Evolutionary conservation across 257 asterid genomes (phyloP).

Genomic region (Gentiana straminea): DNA sequence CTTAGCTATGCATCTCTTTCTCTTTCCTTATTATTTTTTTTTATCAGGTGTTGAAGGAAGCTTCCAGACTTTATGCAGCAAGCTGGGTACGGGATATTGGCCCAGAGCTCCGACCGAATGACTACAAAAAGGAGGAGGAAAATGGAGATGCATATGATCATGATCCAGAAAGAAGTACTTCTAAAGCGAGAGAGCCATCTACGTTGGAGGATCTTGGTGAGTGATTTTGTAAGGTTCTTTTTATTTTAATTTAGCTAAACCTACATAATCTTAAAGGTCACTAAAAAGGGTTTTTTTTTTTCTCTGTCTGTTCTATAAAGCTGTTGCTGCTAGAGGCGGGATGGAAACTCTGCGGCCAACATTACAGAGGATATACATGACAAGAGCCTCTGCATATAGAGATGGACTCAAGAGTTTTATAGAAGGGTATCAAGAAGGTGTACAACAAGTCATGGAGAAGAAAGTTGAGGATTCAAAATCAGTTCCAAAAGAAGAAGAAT

Average conservation of each 20-base stretch:
- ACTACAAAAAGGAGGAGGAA: slow-evolving; percentile 46
- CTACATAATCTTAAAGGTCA: neutral
- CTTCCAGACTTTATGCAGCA: slow-evolving; percentile 68
- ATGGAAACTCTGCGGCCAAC: slow-evolving; percentile 85
- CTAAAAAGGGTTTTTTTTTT: neutral
- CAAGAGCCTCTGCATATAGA: slow-evolving; percentile 78
- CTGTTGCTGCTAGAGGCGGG: slow-evolving; percentile 92
- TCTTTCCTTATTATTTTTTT: slow-evolving; percentile 5
- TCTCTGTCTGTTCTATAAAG: slow-evolving; percentile 15
- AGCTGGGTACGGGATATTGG: slow-evolving; percentile 97
- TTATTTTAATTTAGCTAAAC: neutral
- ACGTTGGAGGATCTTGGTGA: slow-evolving; percentile 87
- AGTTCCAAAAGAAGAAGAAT: slow-evolving; percentile 18
- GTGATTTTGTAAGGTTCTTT: neutral
- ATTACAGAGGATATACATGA: slow-evolving; percentile 85
- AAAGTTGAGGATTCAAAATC: slow-evolving; percentile 23
- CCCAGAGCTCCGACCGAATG: slow-evolving; percentile 80
- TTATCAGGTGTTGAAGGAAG: slow-evolving; percentile 71
- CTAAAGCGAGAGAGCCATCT: slow-evolving; percentile 52
- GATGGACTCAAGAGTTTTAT: slow-evolving; percentile 85
- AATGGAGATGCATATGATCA: slow-evolving; percentile 14
- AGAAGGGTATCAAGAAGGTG: slow-evolving; percentile 91
- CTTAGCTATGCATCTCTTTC: neutral
- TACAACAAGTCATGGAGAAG: slow-evolving; percentile 72
- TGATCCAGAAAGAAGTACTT: slow-evolving; percentile 13